These are phyloP conservation scores for Scytalidium lignicola DNA, from an alignment of 2,329 filamentous ascomycete genomes.

Conservation along the genomic window DNA sequence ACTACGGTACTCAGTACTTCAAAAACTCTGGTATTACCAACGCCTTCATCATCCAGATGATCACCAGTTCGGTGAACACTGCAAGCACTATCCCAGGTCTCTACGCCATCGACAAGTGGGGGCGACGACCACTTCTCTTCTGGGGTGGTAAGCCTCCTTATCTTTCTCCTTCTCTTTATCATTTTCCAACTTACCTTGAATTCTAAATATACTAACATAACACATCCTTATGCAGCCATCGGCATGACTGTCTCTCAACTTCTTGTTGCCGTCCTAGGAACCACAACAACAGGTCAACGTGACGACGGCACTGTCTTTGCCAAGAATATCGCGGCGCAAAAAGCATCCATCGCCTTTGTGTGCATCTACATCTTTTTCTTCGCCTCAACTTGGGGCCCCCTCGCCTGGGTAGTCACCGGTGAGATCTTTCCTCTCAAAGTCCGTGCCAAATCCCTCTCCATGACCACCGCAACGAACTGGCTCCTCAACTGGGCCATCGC, in stretches of 20 bases:
- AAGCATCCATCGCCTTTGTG: conserved; percentile 54
- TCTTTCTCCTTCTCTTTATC: background rate
- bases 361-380: conserved; percentile 76
- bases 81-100: conserved; percentile 58
- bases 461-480: conserved; percentile 68
- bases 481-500: conserved; percentile 74
- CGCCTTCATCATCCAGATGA: conserved; percentile 56
- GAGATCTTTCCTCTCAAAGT: conserved; percentile 60
- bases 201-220: background rate
- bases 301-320: conserved; percentile 43
- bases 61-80: conserved; percentile 60
- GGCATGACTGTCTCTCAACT: conserved; percentile 61
- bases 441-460: conserved; percentile 60
- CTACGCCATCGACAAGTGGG: conserved; percentile 58
- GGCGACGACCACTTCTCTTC: conserved; percentile 58
- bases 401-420: conserved; percentile 51
- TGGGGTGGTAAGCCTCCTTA: conserved; percentile 38
- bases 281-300: conserved; percentile 47
- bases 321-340: conserved; percentile 46
- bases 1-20: conserved; percentile 58
- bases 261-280: conserved; percentile 55
- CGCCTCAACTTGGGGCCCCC: conserved; percentile 62
- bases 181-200: background rate
- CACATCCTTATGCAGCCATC: conserved; percentile 34
- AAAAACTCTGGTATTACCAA: conserved; percentile 48